phyloP scores from a whole-genome alignment of 768 basidiomycete species.

The Lyophyllum semitale region DNA sequence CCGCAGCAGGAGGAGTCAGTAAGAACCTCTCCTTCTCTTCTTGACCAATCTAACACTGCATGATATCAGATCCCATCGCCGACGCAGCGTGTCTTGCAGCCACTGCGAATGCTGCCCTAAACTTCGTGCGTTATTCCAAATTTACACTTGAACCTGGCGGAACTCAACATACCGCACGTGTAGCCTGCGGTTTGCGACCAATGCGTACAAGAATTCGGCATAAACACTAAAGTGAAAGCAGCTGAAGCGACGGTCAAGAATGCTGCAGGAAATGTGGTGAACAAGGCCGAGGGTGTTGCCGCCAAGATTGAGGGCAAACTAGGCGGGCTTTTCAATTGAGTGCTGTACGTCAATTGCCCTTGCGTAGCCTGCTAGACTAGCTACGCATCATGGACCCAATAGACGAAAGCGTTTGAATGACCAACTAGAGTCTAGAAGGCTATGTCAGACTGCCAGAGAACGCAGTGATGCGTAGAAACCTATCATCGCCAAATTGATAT shows the following conservation, averaged over 20 bases:
- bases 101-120: constrained; percentile 10
- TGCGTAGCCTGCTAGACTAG: neutral
- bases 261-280: neutral
- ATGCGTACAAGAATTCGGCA: constrained; percentile 12
- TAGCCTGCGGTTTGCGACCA: constrained; percentile 15
- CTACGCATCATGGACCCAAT: too few species aligned
- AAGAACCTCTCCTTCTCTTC: neutral
- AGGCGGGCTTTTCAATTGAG: constrained; percentile 3
- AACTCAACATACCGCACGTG: neutral
- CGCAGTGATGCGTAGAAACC: too few species aligned
- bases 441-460: too few species aligned
- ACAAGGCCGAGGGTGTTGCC: neutral
- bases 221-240: neutral
- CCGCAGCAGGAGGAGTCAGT: constrained; percentile 15
- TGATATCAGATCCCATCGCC: constrained; percentile 7
- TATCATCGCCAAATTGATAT: too few species aligned
- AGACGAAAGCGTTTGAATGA: too few species aligned
- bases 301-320: constrained; percentile 6
- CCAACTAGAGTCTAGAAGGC: too few species aligned
- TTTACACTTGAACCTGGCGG: neutral
- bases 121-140: neutral
- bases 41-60: neutral
- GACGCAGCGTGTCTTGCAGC: constrained; percentile 15
- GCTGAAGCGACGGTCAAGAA: constrained; percentile 1
- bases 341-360: neutral